These are phyloP conservation scores for Sporobolomyces roseus DNA, from an alignment of 768 basidiomycete genomes.

Conservation along the genomic window DNA sequence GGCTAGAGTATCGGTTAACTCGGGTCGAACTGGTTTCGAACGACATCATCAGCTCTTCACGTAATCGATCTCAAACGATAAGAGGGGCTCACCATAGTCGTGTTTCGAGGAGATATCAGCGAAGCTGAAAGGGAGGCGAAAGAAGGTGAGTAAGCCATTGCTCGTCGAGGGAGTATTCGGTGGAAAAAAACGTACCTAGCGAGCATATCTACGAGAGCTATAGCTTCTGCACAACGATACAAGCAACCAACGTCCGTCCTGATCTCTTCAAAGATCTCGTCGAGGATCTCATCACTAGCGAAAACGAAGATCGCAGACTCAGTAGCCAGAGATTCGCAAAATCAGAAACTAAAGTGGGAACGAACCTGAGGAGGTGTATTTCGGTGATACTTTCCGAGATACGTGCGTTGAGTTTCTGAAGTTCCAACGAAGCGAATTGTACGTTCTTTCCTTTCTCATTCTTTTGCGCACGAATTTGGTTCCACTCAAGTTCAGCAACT, in stretches of 20 bases:
- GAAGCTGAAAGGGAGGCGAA: constrained; percentile 35
- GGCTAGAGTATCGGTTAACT: constrained; percentile 82
- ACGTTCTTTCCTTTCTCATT: constrained; percentile 44
- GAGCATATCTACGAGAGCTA: constrained; percentile 82
- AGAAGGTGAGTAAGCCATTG: not conserved
- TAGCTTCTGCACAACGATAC: constrained; percentile 87
- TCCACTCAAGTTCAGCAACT: no score
- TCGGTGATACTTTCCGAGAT: constrained; percentile 92
- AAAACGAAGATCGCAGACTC: not conserved
- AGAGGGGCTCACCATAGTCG: constrained; percentile 31
- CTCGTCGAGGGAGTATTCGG: no score
- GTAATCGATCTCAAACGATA: not conserved
- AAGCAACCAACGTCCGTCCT: constrained; percentile 69
- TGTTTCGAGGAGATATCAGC: constrained; percentile 29
- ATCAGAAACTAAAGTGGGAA: no score
- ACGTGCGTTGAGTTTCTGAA: constrained; percentile 54
- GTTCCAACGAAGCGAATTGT: constrained; percentile 40
- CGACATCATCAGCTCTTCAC: not conserved
- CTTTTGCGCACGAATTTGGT: constrained; percentile 2
- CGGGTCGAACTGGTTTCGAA: constrained; percentile 66
- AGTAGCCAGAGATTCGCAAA: no score
- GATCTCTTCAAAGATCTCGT: constrained; percentile 68
- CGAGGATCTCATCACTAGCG: constrained; percentile 62
- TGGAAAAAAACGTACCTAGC: constrained; percentile 72
- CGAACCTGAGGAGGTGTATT: constrained; percentile 56